Conservation (phyloP, 2,329 filamentous ascomycete genomes). For the Albophoma yamanashiensis region DNA sequence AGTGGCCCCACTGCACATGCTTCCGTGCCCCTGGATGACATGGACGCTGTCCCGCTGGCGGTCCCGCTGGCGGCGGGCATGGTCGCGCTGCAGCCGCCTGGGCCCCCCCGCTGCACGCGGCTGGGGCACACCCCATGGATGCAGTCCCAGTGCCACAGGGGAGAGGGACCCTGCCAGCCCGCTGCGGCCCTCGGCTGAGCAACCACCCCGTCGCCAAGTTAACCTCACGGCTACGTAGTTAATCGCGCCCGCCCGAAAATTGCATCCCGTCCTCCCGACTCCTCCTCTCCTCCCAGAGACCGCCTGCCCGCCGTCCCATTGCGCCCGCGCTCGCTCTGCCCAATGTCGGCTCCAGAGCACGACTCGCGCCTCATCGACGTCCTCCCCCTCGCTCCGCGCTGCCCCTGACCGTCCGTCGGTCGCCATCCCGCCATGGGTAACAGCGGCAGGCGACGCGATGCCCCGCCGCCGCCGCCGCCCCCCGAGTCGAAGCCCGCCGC, state of each 20-base stretch:
- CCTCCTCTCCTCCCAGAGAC: neutral
- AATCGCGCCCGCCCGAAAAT: neutral
- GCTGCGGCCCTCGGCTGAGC: neutral
- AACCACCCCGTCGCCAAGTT: neutral
- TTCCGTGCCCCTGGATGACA: neutral
- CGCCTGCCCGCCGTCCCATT: neutral
- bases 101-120: too few relatives aligned
- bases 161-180: neutral
- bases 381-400: constrained; percentile 2
- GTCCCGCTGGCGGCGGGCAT: neutral
- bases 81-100: neutral
- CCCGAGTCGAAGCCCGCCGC: constrained; percentile 12
- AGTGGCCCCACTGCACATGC: neutral
- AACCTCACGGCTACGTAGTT: too few relatives aligned
- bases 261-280: neutral
- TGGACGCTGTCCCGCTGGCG: neutral
- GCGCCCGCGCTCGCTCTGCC: neutral
- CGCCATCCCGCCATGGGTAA: constrained; percentile 11
- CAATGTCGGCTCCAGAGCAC: constrained; percentile 8
- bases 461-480: constrained; percentile 14
- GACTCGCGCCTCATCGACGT: constrained; percentile 4
- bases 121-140: too few relatives aligned
- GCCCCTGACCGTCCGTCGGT: constrained; percentile 1
- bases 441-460: constrained; percentile 23
- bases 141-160: neutral